phyloP scores from a whole-genome alignment of 306 rosid species.

The Ziziphus jujuba region DNA sequence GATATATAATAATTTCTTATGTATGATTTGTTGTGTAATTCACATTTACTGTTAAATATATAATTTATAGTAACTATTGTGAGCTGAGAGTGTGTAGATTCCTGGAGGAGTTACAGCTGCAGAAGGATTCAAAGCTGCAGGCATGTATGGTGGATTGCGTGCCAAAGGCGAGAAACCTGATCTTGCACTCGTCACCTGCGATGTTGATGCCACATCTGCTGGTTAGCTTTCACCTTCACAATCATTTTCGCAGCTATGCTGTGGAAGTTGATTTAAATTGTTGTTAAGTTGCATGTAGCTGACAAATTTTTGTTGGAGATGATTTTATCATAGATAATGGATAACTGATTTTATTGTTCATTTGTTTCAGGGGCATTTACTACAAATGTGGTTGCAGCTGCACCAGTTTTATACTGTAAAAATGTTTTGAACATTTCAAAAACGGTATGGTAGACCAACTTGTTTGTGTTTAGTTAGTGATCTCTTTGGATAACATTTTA shows the following conservation, averaged over 20 bases:
- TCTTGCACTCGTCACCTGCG: conserved; percentile 89
- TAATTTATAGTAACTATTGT: conserved; percentile 9
- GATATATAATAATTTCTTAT: background rate
- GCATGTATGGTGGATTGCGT: conserved; percentile 82
- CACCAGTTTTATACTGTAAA: conserved; percentile 90
- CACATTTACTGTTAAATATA: background rate
- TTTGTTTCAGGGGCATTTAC: conserved; percentile 72
- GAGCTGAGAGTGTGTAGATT: conserved; percentile 43
- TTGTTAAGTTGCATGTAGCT: too few species aligned
- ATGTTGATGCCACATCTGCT: conserved; percentile 89
- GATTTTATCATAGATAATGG: too few species aligned
- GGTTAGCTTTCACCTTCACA: conserved; percentile 40
- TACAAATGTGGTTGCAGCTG: conserved; percentile 90
- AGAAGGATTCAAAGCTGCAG: conserved; percentile 85
- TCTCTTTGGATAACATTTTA: conserved; percentile 1
- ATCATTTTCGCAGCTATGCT: too few species aligned
- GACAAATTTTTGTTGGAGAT: too few species aligned
- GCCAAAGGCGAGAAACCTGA: conserved; percentile 81
- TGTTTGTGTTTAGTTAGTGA: background rate
- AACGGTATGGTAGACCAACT: conserved; percentile 43
- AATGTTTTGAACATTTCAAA: conserved; percentile 38
- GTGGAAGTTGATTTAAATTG: too few species aligned
- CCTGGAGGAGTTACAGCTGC: conserved; percentile 95
- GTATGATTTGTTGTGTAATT: background rate
- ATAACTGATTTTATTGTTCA: background rate